These are phyloP conservation scores for Rubroshorea leprosula DNA, from an alignment of 345 rosid genomes.

Conservation along the genomic window DNA sequence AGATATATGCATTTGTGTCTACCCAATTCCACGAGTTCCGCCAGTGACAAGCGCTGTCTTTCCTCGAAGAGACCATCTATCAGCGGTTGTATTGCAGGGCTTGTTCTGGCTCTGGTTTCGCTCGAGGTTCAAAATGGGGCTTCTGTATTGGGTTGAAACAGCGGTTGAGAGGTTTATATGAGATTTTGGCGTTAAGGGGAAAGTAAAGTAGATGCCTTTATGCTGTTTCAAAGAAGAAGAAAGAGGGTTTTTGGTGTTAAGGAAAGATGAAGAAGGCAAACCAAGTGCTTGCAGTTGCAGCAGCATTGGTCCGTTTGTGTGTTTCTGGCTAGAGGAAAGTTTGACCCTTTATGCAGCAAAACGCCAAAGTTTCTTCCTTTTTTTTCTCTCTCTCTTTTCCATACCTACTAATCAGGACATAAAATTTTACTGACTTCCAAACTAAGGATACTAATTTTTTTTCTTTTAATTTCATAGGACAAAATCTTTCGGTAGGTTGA, in stretches of 20 bases:
- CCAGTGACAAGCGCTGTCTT: constrained; percentile 43
- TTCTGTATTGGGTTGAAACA: constrained; percentile 2
- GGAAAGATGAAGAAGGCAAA: constrained; percentile 1
- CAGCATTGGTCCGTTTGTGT: background rate
- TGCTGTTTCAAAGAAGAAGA: constrained; percentile 4
- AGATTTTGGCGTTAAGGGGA: background rate
- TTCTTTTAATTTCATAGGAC: background rate
- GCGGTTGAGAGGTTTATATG: background rate
- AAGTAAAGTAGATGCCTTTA: background rate
- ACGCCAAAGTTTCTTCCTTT: background rate
- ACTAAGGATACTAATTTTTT: background rate
- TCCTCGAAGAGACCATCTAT: constrained; percentile 43
- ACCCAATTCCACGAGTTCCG: constrained; percentile 61
- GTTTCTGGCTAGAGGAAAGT: background rate
- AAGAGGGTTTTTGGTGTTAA: constrained; percentile 5
- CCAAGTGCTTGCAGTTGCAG: background rate
- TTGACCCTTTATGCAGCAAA: background rate
- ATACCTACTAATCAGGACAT: background rate
- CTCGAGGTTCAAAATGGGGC: constrained; percentile 7
- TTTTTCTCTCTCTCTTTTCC: background rate
- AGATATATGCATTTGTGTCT: background rate
- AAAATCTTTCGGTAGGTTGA: too few relatives aligned
- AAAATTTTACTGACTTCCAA: background rate
- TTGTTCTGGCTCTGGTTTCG: background rate
- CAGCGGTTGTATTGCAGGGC: background rate